Base-by-base conservation (phyloP, 257 asterid genomes). In the Penstemon eatonii region DNA sequence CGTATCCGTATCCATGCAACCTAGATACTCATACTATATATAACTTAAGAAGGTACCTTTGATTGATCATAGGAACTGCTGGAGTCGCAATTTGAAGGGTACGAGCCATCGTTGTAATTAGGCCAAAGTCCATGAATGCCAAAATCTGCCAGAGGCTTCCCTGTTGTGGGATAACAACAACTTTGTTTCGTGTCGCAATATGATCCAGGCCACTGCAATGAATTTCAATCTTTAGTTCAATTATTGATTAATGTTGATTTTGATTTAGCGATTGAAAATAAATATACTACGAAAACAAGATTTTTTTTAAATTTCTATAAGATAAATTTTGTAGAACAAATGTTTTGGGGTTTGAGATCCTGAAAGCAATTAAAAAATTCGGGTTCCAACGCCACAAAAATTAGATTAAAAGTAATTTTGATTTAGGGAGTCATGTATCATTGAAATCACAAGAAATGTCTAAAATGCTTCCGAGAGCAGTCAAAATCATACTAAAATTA, bases 51-150 rank as follows among this genome's bases (percentile, higher is more conserved):
- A 42, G 0, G 45, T 55, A 86, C 97, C 89, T 86, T 74, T 52
- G 92, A 85, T 73, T 81, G 79, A 68, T 86, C 87, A 39, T 76
- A 91, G 25, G 85, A 71, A 37, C 49, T 85, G 87, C 13, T 74
- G 5, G 87, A 51, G 62, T 90, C 95, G 25, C 97, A 90, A 60
- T 86, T 85, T 0, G 89, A 81, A 63, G 97, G 97, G 73, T 91
- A 91, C 33, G 90, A 58, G 43, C 96, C 96, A n/a, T 87, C 90
- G 0, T 69, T 80, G 47, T 86, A 57, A 49, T 82, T 88, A 0
- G 96, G 96, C 96, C 96, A 90, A 4, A 90, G 86, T 42, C 97
- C 97, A 66, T 90, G 97, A 55, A 90, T 83, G 15, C 96, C 91
- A 40, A 90, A 90, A 52, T 90, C 88, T 0, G 88, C 60, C 12